phyloP scores from a whole-genome alignment of 495 filamentous ascomycete species.

The Pyronema domesticum region DNA sequence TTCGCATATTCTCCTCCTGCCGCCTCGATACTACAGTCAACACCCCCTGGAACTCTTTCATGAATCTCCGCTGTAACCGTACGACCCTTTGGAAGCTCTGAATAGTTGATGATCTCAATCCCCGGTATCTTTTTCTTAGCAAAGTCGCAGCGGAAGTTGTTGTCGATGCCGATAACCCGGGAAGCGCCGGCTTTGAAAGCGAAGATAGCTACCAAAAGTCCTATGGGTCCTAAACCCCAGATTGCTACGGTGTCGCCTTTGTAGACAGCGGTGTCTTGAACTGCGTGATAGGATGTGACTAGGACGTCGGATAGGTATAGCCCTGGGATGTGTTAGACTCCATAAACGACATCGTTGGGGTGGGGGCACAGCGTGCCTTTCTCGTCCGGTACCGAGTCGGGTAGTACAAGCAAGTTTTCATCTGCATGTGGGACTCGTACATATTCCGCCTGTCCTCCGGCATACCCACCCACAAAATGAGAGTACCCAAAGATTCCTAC shows the following conservation, averaged over 20 bases:
- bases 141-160: slow-evolving; percentile 47
- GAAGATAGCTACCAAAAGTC: slow-evolving; percentile 63
- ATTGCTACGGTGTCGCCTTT: slow-evolving; percentile 66
- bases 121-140: slow-evolving; percentile 46
- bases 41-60: slow-evolving; percentile 48
- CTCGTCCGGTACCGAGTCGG: slow-evolving; percentile 48
- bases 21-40: slow-evolving; percentile 68
- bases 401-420: slow-evolving; percentile 45
- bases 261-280: slow-evolving; percentile 69
- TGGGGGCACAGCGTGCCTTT: slow-evolving; percentile 26
- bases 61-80: slow-evolving; percentile 51
- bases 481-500: slow-evolving; percentile 59
- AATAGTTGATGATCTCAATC: slow-evolving; percentile 42
- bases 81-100: slow-evolving; percentile 36
- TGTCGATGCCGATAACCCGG: slow-evolving; percentile 67
- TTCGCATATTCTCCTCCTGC: slow-evolving; percentile 55
- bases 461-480: slow-evolving; percentile 50
- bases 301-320: slow-evolving; percentile 49
- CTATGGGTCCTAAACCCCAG: slow-evolving; percentile 45
- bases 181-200: slow-evolving; percentile 51
- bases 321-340: no score
- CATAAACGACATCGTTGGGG: neutral
- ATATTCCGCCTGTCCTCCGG: slow-evolving; percentile 57
- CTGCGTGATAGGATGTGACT: slow-evolving; percentile 45
- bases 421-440: slow-evolving; percentile 47